Conservation (phyloP, 768 basidiomycete species). For the Mycena galericulata region DNA sequence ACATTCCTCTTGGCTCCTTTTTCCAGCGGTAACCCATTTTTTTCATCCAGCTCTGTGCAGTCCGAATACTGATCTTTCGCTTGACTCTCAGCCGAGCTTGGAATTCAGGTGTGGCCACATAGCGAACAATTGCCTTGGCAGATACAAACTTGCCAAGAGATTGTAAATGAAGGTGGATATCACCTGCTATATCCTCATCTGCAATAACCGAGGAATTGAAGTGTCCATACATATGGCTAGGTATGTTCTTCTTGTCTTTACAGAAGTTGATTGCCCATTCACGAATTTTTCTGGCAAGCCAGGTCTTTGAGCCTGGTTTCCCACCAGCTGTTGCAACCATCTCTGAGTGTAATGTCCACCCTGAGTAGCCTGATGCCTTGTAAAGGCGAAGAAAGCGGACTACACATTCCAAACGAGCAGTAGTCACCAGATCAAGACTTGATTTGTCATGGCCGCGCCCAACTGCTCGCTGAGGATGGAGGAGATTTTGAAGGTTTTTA, state of each 20-base stretch:
- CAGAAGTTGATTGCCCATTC: constrained; percentile 8
- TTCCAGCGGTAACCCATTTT: constrained; percentile 11
- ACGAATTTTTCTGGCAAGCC: neutral
- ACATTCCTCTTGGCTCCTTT: no score
- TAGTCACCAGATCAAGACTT: neutral
- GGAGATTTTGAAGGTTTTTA: neutral
- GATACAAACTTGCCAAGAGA: constrained; percentile 33
- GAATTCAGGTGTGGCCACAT: constrained; percentile 22
- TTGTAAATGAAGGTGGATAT: no score
- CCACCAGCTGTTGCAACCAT: neutral
- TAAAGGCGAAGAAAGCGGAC: constrained; percentile 9
- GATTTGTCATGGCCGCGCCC: neutral
- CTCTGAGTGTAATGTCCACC: constrained; percentile 13
- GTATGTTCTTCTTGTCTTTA: neutral
- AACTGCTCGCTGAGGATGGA: neutral
- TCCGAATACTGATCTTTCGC: constrained; percentile 29
- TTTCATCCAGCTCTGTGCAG: neutral
- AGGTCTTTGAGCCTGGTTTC: neutral
- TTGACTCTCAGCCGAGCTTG: constrained; percentile 27
- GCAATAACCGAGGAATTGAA: constrained; percentile 6
- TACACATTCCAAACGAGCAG: constrained; percentile 3
- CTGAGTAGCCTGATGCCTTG: neutral
- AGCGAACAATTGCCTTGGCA: constrained; percentile 33
- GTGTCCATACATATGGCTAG: neutral
- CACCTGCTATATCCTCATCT: constrained; percentile 31